Evolutionary conservation across 441 rosid species (phyloP).

Genomic region (Kokia cookei): DNA sequence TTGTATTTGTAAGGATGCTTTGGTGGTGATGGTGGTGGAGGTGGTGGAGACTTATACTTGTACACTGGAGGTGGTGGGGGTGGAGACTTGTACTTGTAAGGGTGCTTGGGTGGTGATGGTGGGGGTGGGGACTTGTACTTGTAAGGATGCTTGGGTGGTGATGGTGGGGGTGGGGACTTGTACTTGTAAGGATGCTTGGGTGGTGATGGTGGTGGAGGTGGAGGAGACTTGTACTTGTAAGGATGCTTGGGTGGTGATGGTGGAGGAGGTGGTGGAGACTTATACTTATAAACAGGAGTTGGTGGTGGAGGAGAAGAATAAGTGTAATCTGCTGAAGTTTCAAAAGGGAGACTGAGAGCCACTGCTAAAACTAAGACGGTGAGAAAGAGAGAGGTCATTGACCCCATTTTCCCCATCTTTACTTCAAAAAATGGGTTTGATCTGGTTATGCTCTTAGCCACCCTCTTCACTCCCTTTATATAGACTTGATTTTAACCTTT

Average conservation of each 20-base stretch:
- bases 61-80: slow-evolving; percentile 4
- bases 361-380: slow-evolving; percentile 30
- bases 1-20: not conserved
- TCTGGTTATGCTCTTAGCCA: not conserved
- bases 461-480: not conserved
- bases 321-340: slow-evolving; percentile 25
- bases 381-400: slow-evolving; percentile 32
- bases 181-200: slow-evolving; percentile 4
- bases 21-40: not conserved
- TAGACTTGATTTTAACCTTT: slow-evolving; percentile 8
- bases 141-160: not conserved
- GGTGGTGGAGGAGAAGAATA: slow-evolving; percentile 21
- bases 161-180: slow-evolving; percentile 3
- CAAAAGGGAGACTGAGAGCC: slow-evolving; percentile 25
- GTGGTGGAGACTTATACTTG: slow-evolving; percentile 16
- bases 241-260: not conserved
- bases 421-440: slow-evolving; percentile 22
- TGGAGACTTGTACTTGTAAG: slow-evolving; percentile 8
- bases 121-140: slow-evolving; percentile 6
- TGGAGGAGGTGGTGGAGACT: not conserved
- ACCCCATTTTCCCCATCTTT: slow-evolving; percentile 20
- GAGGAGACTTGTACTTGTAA: slow-evolving; percentile 8
- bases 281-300: slow-evolving; percentile 4
- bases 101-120: not conserved
- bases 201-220: slow-evolving; percentile 13